These are phyloP conservation scores for Gymnopilus dilepis DNA, from an alignment of 768 basidiomycete genomes.

Conservation along the genomic window DNA sequence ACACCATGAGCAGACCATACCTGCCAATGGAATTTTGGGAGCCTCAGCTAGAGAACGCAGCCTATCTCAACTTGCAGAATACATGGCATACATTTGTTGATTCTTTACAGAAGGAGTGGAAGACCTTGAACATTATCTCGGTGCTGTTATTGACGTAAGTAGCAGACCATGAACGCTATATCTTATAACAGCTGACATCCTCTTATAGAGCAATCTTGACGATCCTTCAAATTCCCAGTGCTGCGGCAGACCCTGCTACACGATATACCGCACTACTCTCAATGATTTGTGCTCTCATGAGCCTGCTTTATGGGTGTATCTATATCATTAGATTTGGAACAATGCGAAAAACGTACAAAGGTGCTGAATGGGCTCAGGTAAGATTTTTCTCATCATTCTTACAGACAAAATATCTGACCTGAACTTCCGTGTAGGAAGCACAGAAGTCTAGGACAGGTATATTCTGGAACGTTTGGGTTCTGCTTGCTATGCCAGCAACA, in stretches of 20 bases:
- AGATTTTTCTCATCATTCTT: constrained; percentile 22
- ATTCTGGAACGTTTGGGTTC: constrained; percentile 71
- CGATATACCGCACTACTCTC: constrained; percentile 62
- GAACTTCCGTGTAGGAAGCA: constrained; percentile 48
- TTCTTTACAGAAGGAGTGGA: constrained; percentile 33
- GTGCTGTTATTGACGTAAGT: constrained; percentile 31
- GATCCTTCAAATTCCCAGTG: constrained; percentile 39
- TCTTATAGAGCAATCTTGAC: constrained; percentile 34
- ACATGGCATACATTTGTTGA: constrained; percentile 34
- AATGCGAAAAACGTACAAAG: constrained; percentile 66
- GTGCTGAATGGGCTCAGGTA: constrained; percentile 57
- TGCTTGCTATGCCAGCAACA: constrained; percentile 65
- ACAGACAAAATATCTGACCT: background rate
- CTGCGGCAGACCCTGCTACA: constrained; percentile 54
- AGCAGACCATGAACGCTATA: background rate
- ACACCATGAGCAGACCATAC: background rate
- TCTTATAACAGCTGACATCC: constrained; percentile 1
- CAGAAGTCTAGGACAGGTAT: constrained; percentile 35
- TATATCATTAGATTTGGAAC: constrained; percentile 66
- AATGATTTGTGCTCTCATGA: constrained; percentile 61
- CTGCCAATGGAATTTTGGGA: background rate
- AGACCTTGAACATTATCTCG: constrained; percentile 34
- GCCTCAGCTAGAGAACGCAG: background rate
- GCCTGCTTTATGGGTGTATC: constrained; percentile 61
- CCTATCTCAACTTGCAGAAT: constrained; percentile 40